phyloP scores from a whole-genome alignment of 805 yeast species.

The Pichia nakasei region DNA sequence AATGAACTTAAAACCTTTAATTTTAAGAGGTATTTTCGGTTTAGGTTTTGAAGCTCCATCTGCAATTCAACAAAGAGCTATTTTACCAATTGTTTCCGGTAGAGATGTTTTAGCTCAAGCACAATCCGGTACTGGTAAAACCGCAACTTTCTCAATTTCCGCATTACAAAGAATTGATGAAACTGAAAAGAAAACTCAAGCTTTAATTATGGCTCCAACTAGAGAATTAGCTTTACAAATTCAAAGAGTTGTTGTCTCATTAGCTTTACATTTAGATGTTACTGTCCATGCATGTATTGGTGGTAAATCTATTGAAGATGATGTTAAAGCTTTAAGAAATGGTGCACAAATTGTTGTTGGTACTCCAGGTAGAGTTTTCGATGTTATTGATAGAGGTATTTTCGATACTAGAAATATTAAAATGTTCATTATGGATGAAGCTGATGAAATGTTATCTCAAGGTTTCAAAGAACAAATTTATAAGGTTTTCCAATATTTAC shows the following conservation, averaged over 20 bases:
- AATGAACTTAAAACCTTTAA: conserved; percentile 62
- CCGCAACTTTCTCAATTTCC: conserved; percentile 95
- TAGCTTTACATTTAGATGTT: conserved; percentile 83
- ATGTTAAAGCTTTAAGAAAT: conserved; percentile 57
- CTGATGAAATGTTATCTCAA: conserved; percentile 86
- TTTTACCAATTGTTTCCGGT: conserved; percentile 87
- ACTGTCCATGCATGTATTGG: conserved; percentile 91
- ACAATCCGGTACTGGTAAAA: conserved; percentile 98
- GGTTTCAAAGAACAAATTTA: conserved; percentile 96
- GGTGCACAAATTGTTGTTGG: conserved; percentile 94
- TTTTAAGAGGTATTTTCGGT: conserved; percentile 71
- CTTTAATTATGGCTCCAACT: conserved; percentile 87
- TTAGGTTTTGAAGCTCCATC: conserved; percentile 96
- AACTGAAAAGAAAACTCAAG: conserved; percentile 68
- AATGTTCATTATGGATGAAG: conserved; percentile 91
- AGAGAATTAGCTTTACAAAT: conserved; percentile 94
- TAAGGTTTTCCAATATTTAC: conserved; percentile 79
- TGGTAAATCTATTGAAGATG: conserved; percentile 79
- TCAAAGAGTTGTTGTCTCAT: conserved; percentile 73
- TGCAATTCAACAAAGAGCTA: conserved; percentile 96
- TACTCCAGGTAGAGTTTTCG: conserved; percentile 93
- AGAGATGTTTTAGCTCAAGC: conserved; percentile 98
- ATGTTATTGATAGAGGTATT: conserved; percentile 79
- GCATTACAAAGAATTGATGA: conserved; percentile 81
- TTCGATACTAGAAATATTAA: conserved; percentile 68